Evolutionary conservation across 2,329 filamentous ascomycete genomes (phyloP).

Genomic region (Daldinia eschscholtzii): DNA sequence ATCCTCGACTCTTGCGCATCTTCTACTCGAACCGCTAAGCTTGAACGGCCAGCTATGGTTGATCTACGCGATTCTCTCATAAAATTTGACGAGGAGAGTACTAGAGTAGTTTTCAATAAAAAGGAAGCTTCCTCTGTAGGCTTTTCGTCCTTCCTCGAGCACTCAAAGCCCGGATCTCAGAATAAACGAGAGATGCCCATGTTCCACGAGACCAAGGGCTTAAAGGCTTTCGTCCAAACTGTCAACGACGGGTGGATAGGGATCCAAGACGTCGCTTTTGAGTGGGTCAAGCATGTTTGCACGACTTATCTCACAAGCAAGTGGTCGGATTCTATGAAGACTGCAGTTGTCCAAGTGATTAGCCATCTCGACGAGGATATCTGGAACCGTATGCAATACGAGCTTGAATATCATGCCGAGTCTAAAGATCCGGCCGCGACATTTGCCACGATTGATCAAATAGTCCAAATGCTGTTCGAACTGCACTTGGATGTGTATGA

Average conservation of each 20-base stretch:
- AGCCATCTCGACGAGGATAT: slow-evolving; percentile 66
- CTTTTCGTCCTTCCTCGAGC: slow-evolving; percentile 72
- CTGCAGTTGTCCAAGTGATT: slow-evolving; percentile 68
- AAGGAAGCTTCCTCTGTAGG: slow-evolving; percentile 65
- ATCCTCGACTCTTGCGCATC: slow-evolving; percentile 65
- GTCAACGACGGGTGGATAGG: slow-evolving; percentile 66
- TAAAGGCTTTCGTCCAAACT: slow-evolving; percentile 64
- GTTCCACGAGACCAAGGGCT: slow-evolving; percentile 66
- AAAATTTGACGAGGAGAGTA: slow-evolving; percentile 66
- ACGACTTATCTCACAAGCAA: slow-evolving; percentile 65
- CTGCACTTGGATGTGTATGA: slow-evolving; percentile 73
- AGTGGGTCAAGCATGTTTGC: slow-evolving; percentile 67
- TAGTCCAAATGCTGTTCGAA: slow-evolving; percentile 72
- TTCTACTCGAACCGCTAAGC: slow-evolving; percentile 64
- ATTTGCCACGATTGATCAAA: slow-evolving; percentile 55
- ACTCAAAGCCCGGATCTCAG: slow-evolving; percentile 69
- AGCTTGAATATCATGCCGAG: slow-evolving; percentile 52
- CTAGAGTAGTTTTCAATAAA: slow-evolving; percentile 66
- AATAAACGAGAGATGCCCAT: slow-evolving; percentile 60
- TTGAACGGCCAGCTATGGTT: slow-evolving; percentile 60
- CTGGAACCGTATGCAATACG: slow-evolving; percentile 60
- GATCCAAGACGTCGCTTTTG: slow-evolving; percentile 69
- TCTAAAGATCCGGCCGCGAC: slow-evolving; percentile 33
- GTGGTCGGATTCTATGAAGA: slow-evolving; percentile 71
- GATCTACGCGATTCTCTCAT: slow-evolving; percentile 65